These are phyloP conservation scores for Butyriboletus appendiculatus DNA, from an alignment of 1,284 basidiomycete species.

Conservation along the genomic window DNA sequence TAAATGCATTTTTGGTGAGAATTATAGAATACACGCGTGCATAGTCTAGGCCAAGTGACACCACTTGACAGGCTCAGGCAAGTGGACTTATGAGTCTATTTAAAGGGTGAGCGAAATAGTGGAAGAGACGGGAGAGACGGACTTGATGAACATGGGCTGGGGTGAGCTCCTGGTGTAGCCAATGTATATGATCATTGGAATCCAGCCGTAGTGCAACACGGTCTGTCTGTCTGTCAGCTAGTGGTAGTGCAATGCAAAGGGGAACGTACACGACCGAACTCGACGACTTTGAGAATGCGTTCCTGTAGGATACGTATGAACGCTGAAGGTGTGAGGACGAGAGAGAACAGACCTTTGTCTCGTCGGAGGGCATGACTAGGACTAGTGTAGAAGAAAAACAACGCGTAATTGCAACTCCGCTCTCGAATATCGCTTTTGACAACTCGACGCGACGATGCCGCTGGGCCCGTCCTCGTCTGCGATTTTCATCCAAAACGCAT, in stretches of 20 bases:
- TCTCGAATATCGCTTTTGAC: not conserved
- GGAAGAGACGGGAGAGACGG: constrained; percentile 35
- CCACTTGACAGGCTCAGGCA: constrained; percentile 52
- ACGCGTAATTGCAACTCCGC: constrained; percentile 37
- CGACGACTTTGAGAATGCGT: constrained; percentile 75
- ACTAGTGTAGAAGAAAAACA: constrained; percentile 23
- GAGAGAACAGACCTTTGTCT: constrained; percentile 66
- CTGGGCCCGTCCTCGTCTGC: constrained; percentile 68
- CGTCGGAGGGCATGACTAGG: constrained; percentile 77
- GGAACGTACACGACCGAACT: constrained; percentile 72
- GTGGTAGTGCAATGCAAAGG: not conserved
- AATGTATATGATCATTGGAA: constrained; percentile 91
- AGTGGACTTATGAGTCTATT: constrained; percentile 87
- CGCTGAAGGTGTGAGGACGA: not conserved
- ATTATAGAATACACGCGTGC: constrained; percentile 28
- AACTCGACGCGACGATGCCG: constrained; percentile 52
- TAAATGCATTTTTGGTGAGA: constrained; percentile 13
- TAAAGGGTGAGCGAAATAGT: constrained; percentile 10
- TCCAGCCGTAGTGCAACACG: constrained; percentile 89
- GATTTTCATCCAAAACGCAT: constrained; percentile 56
- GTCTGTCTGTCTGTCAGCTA: constrained; percentile 50
- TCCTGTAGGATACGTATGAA: constrained; percentile 49
- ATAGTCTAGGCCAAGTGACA: constrained; percentile 8
- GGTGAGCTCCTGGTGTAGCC: constrained; percentile 89
- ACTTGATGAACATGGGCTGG: constrained; percentile 94